Conservation (phyloP, 495 filamentous ascomycete genomes). For the Acidiella bohemica region DNA sequence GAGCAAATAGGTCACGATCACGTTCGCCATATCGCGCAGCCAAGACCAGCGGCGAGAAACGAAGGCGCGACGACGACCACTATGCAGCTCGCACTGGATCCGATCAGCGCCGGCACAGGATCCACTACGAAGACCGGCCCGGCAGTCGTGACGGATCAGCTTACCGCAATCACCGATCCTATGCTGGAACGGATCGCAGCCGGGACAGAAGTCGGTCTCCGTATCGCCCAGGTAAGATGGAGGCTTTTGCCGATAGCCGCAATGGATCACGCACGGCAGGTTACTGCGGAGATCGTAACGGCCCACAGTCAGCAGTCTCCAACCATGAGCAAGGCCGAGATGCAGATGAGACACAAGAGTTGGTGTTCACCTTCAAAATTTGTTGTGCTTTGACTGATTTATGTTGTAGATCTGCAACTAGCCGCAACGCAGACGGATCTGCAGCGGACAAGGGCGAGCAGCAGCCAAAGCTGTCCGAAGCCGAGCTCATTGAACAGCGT, state of each 20-base stretch:
- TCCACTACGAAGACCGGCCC: constrained; percentile 50
- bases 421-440: not conserved
- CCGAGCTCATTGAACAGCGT: constrained; percentile 69
- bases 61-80: constrained; percentile 52
- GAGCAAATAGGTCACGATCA: constrained; percentile 20
- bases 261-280: not conserved
- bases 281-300: not conserved
- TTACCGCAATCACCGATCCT: too few species aligned
- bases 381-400: too few species aligned
- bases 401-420: too few species aligned
- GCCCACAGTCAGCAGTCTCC: not conserved
- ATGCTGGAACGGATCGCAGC: constrained; percentile 52
- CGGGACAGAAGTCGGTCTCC: constrained; percentile 55
- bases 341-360: too few species aligned
- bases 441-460: constrained; percentile 1
- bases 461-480: constrained; percentile 35
- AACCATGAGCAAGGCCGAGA: too few species aligned
- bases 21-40: constrained; percentile 29
- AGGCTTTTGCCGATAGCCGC: not conserved
- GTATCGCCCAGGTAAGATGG: constrained; percentile 10
- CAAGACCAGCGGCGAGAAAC: constrained; percentile 46
- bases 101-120: constrained; percentile 45
- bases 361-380: too few species aligned
- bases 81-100: constrained; percentile 26
- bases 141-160: too few species aligned